Conservation (phyloP, 2,329 filamentous ascomycete genomes). For the Hymenoscyphus infarciens region DNA sequence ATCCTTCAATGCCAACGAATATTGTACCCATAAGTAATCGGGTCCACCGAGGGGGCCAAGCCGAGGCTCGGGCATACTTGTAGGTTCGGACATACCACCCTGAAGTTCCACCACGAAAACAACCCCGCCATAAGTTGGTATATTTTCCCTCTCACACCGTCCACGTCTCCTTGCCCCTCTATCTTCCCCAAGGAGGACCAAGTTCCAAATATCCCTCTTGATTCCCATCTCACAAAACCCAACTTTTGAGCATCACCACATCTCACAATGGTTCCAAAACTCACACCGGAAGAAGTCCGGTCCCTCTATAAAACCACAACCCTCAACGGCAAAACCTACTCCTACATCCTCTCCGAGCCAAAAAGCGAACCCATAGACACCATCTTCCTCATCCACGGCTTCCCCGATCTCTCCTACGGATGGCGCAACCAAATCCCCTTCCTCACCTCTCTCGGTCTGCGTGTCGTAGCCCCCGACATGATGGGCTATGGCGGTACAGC, state of each 20-base stretch:
- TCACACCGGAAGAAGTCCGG: conserved; percentile 62
- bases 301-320: conserved; percentile 59
- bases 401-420: conserved; percentile 75
- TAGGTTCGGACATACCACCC: not conserved
- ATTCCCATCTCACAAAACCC: no score
- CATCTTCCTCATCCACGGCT: conserved; percentile 57
- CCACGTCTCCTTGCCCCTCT: no score
- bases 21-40: not conserved
- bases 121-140: not conserved
- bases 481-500: conserved; percentile 80
- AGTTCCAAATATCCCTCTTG: no score
- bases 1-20: not conserved
- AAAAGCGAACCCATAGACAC: conserved; percentile 43
- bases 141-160: not conserved
- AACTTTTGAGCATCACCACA: not conserved
- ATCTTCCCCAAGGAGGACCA: no score
- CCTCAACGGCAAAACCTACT: conserved; percentile 69
- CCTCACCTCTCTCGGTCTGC: conserved; percentile 66
- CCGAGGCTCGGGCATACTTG: not conserved
- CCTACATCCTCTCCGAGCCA: conserved; percentile 56
- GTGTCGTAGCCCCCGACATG: conserved; percentile 75
- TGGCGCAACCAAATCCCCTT: conserved; percentile 88
- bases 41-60: not conserved
- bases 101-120: not conserved
- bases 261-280: conserved; percentile 56